Evolutionary conservation across 371 early-diverging fungal genomes (phyloP), one percentile per base, ranked within the genome.

Genomic region (Capillidium rhysosporum): DNA sequence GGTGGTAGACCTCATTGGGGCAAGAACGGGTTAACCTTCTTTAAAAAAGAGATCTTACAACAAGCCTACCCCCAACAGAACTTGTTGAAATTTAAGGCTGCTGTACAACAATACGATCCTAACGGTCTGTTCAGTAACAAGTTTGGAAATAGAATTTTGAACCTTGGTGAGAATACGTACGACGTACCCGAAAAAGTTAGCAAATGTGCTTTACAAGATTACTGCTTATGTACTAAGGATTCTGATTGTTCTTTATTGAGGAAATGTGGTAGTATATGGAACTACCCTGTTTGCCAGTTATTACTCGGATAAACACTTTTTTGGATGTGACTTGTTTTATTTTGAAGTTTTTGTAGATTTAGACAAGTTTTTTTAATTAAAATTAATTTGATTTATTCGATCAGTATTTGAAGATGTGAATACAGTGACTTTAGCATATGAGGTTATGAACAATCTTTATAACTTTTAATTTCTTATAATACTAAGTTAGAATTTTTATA

Each of bases 1-100:
- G 48, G 34, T 16, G 48, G 31, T 12, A 25, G 48, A 1, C 48
- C 48, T 1, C 48, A 48, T 20, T 48, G 48, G 48, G 48, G 48
- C 2, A 48, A 48, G 16, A 48, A 48, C 16, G 48, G 48, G 1
- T 20, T n/a, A n/a, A 12, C 5, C 8, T 48, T 4, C 34, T 48
- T 48, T 26, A 30, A n/a, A 5, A 20, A 48, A 9, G 4, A 25
- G 9, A 34, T 29, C 1, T 16, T 28, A 4, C 29, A 25, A 16
- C 3, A 20, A 16, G 23, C 5, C 16, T 45, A 45, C 23, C 34
- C 34, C 12, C 34, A 34, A 34, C 4, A 12, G 7, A 4, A 18
- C 24, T 21, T 45, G 5, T 4, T 24, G 1, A 23, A 9, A 4
- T 45, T 45, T 23, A 45, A 45, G 4, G 8, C 18, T 21, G 45